These are phyloP conservation scores for Xeromyces bisporus DNA, from an alignment of 495 filamentous ascomycete genomes.

Conservation along the genomic window DNA sequence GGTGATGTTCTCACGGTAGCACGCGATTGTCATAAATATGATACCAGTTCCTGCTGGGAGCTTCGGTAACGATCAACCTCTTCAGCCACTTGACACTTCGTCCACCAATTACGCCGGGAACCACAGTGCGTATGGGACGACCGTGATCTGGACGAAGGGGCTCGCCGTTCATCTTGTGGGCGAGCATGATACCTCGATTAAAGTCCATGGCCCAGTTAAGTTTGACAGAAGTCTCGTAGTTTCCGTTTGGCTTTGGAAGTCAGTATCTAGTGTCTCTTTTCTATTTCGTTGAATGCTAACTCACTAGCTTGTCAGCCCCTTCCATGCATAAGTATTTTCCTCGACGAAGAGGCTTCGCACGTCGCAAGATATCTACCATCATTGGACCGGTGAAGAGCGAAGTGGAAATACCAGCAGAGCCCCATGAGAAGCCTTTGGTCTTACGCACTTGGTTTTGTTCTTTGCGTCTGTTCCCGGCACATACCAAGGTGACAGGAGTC, in stretches of 20 bases:
- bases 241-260: conserved; percentile 53
- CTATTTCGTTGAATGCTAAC: conserved; percentile 2
- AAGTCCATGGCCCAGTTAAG: conserved; percentile 79
- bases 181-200: conserved; percentile 74
- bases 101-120: conserved; percentile 88
- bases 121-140: conserved; percentile 64
- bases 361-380: conserved; percentile 54
- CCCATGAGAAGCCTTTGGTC: conserved; percentile 94
- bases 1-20: conserved; percentile 38
- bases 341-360: conserved; percentile 47
- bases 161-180: conserved; percentile 89
- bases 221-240: conserved; percentile 80
- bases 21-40: conserved; percentile 93
- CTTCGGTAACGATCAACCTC: conserved; percentile 58
- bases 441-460: conserved; percentile 89
- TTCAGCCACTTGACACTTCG: conserved; percentile 94
- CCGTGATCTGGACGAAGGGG: conserved; percentile 73
- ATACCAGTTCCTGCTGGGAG: conserved; percentile 89
- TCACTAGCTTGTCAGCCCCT: conserved; percentile 66
- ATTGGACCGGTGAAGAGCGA: conserved; percentile 77
- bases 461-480: conserved; percentile 85
- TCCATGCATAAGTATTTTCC: conserved; percentile 89
- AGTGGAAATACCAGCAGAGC: conserved; percentile 75
- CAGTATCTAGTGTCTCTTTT: neutral
- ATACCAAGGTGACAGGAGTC: conserved; percentile 77